Base-by-base conservation (phyloP, 768 basidiomycete genomes). In the Boletus reticuloceps region DNA sequence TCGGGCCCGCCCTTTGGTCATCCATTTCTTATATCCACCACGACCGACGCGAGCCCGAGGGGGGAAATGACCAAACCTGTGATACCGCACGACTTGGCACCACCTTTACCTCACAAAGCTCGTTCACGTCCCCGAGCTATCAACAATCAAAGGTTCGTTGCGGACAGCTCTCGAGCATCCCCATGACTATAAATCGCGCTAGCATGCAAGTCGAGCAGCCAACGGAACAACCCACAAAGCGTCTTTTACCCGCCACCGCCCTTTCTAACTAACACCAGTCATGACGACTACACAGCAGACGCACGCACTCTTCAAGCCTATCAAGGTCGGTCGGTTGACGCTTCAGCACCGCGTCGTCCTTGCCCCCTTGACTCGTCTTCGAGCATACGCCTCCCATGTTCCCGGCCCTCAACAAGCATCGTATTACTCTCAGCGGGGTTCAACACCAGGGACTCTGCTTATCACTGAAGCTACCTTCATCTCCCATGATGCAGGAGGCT, bases 401-500 rank as follows among this genome's bases (percentile, higher is more conserved):
- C 76, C 68, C 9, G 68, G 72, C 4, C 71, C 70, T 8, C 52
- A 77, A 5, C 71, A 72, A 17, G 64, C 70, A 32, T 65, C 74
- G 19, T 82, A 81, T 64, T 82, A 82, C 63, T 53, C 66, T 5
- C 82, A 83, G 61, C 76, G 82, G 1, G 74, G 70, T 6, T 69
- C 70, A 37, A 61, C 67, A 1, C 76, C 79, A 0, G 84, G 84
- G 0, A 83, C 81, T 0, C 68, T 86, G 6, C 66, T 82, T 41
- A 76, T 88, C 54, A 70, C 81, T 2, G 40, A 29, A 29, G 27
- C 27, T 29, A 29, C 27, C 9, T 29, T 29, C 27, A 29, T 29
- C 27, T 29, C 27, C 0, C 27, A 9, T 29, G 27, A 29, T 29
- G 27, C 27, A 29, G 27, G 27, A 29, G 27, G 27, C 9, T 29